Base-by-base conservation (phyloP, 306 rosid genomes). In the Medicago ruthenica region DNA sequence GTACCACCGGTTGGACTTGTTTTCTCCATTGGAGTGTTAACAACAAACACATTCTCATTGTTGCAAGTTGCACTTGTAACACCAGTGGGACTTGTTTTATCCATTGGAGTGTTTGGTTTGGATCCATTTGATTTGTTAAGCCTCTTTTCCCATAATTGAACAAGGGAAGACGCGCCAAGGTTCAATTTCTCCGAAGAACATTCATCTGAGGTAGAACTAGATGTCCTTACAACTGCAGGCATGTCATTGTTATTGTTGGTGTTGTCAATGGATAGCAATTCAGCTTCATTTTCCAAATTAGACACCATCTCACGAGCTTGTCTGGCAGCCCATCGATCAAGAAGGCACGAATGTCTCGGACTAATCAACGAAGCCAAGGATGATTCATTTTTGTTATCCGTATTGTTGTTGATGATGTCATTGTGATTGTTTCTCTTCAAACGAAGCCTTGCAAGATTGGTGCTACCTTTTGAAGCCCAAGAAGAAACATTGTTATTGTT, bases 61-160 rank as follows among this genome's bases (percentile, higher is more conserved):
- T 27, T 71, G 20, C 37, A 21, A 73, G 74, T 70, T 1, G 34
- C 10, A 10, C 24, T 67, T 4, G 37, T 5, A 8, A 18, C 11
- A 8, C 21, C 6, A 37, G 36, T 75, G 7, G 87, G 75, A 47
- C 51, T 58, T 1, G 74, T 51, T 71, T 67, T 70, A 27, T 81
- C 77, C 0, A 11, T n/a, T 3, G 50, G 13, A 0, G 81, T 55
- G 44, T 37, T 80, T 2, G 58, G 50, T 21, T 77, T 84, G 14
- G 64, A 40, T 8, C 65, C 75, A 69, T 67, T 71, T 9, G 86
- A 75, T 31, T 83, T 42, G 68, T 78, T 90, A 0, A 95, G 85
- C 74, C 99, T 90, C 73, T 84, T 90, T 81, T 95, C 99, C 99
- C 99, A 95, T 55, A 95, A 87, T 27, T 85, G 97, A 51, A 95